Evolutionary conservation across 148 eudicot genomes (phyloP).

Genomic region (Chenopodium quinoa): DNA sequence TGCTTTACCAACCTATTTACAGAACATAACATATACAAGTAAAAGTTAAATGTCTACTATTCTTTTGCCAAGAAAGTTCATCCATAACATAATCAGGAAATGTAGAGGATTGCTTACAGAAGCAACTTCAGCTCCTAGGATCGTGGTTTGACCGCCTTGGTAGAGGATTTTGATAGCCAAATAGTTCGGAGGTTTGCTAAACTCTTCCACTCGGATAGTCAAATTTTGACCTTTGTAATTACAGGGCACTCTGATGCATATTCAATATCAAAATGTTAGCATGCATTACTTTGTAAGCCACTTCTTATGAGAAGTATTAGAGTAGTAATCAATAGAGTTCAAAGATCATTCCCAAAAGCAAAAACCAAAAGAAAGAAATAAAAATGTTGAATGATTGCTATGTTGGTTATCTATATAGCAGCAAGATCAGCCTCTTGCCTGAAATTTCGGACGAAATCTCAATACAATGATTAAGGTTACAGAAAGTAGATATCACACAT

Average conservation of each 20-base stretch:
- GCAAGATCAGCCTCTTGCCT: background rate
- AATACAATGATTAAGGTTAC: background rate
- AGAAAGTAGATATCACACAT: background rate
- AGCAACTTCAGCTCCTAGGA: slow-evolving; percentile 53
- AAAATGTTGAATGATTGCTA: background rate
- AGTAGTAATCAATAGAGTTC: no score
- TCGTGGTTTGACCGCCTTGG: slow-evolving; percentile 83
- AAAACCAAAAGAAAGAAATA: background rate
- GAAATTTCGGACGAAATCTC: background rate
- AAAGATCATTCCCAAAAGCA: background rate
- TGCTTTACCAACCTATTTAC: slow-evolving; percentile 8
- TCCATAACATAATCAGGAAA: background rate
- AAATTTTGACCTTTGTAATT: slow-evolving; percentile 55
- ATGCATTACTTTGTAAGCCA: background rate
- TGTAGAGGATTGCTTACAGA: slow-evolving; percentile 34
- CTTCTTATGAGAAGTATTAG: background rate
- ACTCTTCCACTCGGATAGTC: slow-evolving; percentile 56
- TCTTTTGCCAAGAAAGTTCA: background rate
- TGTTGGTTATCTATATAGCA: background rate
- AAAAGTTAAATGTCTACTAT: background rate
- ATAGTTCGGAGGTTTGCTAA: slow-evolving; percentile 57
- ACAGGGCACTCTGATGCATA: slow-evolving; percentile 60
- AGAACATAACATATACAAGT: background rate
- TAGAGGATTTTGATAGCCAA: slow-evolving; percentile 60
- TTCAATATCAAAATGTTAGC: background rate